Conservation (phyloP, 1,284 basidiomycete species). For the Erythrobasidium hasegawianum region DNA sequence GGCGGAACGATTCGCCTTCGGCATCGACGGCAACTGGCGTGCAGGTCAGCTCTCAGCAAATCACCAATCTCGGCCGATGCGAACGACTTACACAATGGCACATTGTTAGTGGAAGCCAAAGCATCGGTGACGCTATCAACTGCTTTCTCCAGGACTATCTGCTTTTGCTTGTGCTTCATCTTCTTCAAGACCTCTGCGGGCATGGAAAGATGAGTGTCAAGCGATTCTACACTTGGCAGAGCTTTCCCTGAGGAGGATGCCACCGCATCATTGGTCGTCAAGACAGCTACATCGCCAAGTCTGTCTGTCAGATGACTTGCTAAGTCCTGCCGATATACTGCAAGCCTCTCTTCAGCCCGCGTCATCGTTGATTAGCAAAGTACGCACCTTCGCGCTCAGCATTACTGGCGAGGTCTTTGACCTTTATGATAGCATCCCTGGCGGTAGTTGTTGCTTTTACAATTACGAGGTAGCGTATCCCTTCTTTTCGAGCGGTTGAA, state of each 20-base stretch:
- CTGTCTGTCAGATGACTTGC: conserved; percentile 36
- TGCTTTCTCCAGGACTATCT: conserved; percentile 35
- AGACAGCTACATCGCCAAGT: conserved; percentile 29
- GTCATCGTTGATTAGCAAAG: background rate
- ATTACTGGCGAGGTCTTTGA: conserved; percentile 24
- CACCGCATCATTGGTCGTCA: background rate
- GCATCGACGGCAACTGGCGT: conserved; percentile 42
- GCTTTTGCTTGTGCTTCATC: conserved; percentile 41
- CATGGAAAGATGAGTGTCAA: conserved; percentile 37
- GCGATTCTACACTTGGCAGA: conserved; percentile 24
- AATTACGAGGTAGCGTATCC: conserved; percentile 44
- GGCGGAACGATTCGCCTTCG: conserved; percentile 40
- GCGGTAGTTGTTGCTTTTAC: conserved; percentile 39
- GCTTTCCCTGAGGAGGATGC: background rate
- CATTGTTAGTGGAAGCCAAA: background rate
- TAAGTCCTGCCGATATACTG: conserved; percentile 42
- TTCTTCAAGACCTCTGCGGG: conserved; percentile 41
- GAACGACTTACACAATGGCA: conserved; percentile 18
- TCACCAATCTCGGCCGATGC: background rate
- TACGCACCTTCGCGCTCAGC: conserved; percentile 23
- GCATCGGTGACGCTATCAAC: conserved; percentile 36
- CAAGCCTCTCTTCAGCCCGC: background rate
- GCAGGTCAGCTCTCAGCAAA: background rate
- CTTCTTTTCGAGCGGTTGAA: conserved; percentile 41
- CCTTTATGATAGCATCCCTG: conserved; percentile 21